phyloP scores from a whole-genome alignment of 176 grass and related monocot species.

The Alopecurus myosuroides region DNA sequence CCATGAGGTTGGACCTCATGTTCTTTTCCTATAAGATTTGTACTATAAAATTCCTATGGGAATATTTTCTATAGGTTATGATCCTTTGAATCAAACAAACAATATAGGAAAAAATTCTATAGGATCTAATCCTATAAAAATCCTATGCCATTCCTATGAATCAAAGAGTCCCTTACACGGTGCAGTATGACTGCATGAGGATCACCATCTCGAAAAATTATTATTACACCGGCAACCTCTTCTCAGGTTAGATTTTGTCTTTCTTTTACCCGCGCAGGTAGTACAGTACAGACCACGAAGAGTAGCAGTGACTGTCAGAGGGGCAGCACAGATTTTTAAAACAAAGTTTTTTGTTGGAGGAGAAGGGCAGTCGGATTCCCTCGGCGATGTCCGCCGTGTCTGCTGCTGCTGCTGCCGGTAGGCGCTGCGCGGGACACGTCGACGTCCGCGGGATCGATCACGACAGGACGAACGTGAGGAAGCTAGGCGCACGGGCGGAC shows the following conservation, averaged over 20 bases:
- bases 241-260: not conserved
- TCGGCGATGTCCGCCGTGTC: slow-evolving; percentile 8
- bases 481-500: slow-evolving; percentile 23
- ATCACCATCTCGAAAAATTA: not conserved
- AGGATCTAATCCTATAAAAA: too few relatives aligned
- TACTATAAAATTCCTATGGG: too few relatives aligned
- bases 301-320: slow-evolving; percentile 10
- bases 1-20: too few relatives aligned
- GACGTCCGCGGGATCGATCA: not conserved
- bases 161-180: too few relatives aligned
- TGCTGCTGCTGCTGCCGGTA: not conserved
- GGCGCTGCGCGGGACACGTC: slow-evolving; percentile 18
- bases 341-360: not conserved
- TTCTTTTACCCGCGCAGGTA: not conserved
- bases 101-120: too few relatives aligned
- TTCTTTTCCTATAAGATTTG: too few relatives aligned
- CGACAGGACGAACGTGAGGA: slow-evolving; percentile 25
- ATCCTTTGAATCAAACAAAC: too few relatives aligned
- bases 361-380: slow-evolving; percentile 17
- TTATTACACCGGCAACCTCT: not conserved
- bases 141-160: too few relatives aligned
- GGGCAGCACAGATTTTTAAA: not conserved
- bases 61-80: too few relatives aligned
- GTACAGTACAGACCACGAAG: not conserved
- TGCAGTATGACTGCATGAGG: not conserved